phyloP scores from a whole-genome alignment of 78 protist genomes.

The Dictyostelium intermedium region DNA sequence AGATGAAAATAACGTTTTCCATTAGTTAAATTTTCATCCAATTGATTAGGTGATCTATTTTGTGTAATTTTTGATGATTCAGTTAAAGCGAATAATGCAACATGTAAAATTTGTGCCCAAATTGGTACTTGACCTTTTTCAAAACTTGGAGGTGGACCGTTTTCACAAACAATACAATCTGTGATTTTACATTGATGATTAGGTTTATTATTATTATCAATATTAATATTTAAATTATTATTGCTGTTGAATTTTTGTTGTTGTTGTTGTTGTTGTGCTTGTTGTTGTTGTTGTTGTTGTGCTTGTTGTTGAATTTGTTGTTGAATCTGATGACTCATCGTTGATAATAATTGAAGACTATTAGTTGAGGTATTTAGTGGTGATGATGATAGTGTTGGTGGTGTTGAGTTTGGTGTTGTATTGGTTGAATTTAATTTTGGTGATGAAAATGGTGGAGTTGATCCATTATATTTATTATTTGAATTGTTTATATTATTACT shows the following conservation, averaged over 20 bases:
- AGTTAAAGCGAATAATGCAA: slow-evolving; percentile 49
- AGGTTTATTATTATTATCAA: neutral
- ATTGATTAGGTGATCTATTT: neutral
- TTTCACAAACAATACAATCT: slow-evolving; percentile 53
- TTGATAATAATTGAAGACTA: neutral
- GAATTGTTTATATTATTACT: neutral
- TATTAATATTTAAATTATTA: neutral
- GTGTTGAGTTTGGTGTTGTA: neutral
- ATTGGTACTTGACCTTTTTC: slow-evolving; percentile 67
- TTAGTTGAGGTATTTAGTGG: neutral
- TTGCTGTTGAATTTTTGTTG: neutral
- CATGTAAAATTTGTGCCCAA: slow-evolving; percentile 71
- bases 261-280: neutral
- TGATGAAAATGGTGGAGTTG: neutral
- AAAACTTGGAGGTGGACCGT: slow-evolving; percentile 62
- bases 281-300: neutral
- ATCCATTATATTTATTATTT: neutral
- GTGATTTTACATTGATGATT: slow-evolving; percentile 32
- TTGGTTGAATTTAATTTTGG: neutral
- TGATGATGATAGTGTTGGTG: neutral
- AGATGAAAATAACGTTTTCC: slow-evolving; percentile 66
- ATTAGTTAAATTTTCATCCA: neutral
- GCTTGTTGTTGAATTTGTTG: neutral
- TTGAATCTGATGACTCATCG: neutral
- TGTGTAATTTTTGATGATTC: slow-evolving; percentile 41